These are phyloP conservation scores for Magnusiomyces suaveolens DNA, from an alignment of 1,139 yeast genomes.

Conservation along the genomic window DNA sequence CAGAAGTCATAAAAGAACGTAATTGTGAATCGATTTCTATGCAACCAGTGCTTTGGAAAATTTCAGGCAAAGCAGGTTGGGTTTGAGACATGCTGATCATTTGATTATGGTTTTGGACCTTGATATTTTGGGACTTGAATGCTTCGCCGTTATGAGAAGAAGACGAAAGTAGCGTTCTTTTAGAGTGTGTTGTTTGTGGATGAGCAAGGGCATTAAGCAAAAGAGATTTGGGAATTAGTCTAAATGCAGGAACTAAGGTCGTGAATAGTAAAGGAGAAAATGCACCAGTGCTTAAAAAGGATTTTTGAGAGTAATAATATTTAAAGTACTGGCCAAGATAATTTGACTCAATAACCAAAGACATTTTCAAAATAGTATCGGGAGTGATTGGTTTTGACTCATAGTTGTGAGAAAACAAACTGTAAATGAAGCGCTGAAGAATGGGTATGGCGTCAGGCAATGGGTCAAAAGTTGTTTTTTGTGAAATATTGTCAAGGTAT, in stretches of 20 bases:
- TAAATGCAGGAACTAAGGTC: conserved; percentile 43
- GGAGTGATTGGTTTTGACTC: conserved; percentile 21
- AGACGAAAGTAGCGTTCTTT: conserved; percentile 15
- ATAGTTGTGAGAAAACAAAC: conserved; percentile 28
- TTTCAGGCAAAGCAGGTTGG: conserved; percentile 9
- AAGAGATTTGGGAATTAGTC: conserved; percentile 44
- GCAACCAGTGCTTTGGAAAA: conserved; percentile 31
- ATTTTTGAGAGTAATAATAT: conserved; percentile 37
- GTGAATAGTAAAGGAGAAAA: conserved; percentile 55
- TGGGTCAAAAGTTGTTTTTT: conserved; percentile 31
- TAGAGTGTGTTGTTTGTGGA: conserved; percentile 6
- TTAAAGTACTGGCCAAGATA: conserved; percentile 36
- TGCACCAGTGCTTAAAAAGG: conserved; percentile 47
- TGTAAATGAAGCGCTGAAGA: conserved; percentile 31
- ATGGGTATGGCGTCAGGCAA: conserved; percentile 28
- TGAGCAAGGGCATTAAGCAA: conserved; percentile 31
- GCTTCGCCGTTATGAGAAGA: conserved; percentile 13
- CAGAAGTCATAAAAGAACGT: conserved; percentile 32
- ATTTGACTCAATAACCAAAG: conserved; percentile 40
- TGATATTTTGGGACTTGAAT: conserved; percentile 4
- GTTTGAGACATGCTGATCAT: not conserved
- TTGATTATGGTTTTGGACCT: not conserved
- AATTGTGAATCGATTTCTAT: conserved; percentile 32
- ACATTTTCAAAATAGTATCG: conserved; percentile 32
- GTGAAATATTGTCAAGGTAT: conserved; percentile 39